Percentiles rank a stretch among this genome's conserved stretches.
Evolutionary conservation across 2,329 filamentous ascomycete genomes (phyloP).

Genomic region (Sordariomycetes sp.): DNA sequence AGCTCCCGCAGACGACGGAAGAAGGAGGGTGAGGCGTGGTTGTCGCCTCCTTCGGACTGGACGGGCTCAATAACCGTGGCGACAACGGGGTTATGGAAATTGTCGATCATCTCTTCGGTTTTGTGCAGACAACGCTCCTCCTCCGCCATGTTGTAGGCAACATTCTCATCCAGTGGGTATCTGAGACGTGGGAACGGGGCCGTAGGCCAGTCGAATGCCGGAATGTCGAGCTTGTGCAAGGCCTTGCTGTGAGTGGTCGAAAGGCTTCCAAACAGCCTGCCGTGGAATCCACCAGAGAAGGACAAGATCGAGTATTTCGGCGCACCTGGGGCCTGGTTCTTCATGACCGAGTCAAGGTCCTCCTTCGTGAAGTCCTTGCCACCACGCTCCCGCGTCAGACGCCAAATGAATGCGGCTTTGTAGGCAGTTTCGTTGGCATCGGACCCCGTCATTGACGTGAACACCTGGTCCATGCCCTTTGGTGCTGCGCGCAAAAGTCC

Average conservation of each 20-base stretch:
- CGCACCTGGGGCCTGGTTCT: conserved; percentile 67
- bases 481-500: conserved; percentile 77
- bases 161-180: conserved; percentile 76
- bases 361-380: conserved; percentile 73
- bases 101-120: conserved; percentile 60
- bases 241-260: conserved; percentile 87
- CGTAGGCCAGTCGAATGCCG: conserved; percentile 90
- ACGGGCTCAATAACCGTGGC: conserved; percentile 70
- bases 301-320: conserved; percentile 74
- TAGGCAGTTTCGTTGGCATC: conserved; percentile 92
- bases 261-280: conserved; percentile 76
- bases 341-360: conserved; percentile 67
- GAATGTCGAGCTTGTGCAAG: conserved; percentile 91
- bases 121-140: conserved; percentile 64
- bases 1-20: conserved; percentile 65
- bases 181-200: conserved; percentile 77
- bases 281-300: conserved; percentile 84
- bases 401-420: conserved; percentile 87
- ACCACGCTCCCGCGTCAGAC: conserved; percentile 69
- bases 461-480: conserved; percentile 76
- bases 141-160: conserved; percentile 50
- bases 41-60: conserved; percentile 75
- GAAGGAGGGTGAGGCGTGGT: conserved; percentile 69
- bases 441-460: conserved; percentile 80
- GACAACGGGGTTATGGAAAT: conserved; percentile 57